These are phyloP conservation scores for Lolium multiflorum DNA, from an alignment of 176 grass and related monocot species.

Conservation along the genomic window DNA sequence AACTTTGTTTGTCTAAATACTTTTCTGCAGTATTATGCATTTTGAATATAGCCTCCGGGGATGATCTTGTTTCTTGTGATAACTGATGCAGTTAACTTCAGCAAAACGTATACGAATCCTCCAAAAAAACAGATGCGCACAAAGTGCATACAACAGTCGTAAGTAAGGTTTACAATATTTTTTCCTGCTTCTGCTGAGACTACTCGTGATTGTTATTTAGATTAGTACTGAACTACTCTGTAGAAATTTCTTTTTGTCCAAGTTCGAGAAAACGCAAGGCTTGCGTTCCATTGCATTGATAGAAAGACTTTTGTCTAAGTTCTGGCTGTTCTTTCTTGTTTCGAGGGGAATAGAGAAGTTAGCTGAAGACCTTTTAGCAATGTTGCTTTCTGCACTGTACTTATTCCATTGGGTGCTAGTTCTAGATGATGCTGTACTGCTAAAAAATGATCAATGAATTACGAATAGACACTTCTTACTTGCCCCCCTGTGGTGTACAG, in stretches of 20 bases:
- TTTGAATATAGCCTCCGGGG: background rate
- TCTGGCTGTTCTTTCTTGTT: background rate
- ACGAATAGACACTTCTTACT: background rate
- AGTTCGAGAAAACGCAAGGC: too few species aligned
- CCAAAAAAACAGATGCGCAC: background rate
- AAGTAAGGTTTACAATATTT: too few species aligned
- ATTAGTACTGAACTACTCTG: too few species aligned
- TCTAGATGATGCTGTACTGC: constrained; percentile 11
- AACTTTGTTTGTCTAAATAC: background rate
- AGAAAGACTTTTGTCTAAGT: too few species aligned
- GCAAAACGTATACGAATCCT: too few species aligned
- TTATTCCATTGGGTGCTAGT: constrained; percentile 39
- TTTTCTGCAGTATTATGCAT: background rate
- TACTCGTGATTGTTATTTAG: too few species aligned
- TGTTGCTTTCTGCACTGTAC: constrained; percentile 24
- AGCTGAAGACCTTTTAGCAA: background rate
- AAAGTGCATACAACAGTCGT: too few species aligned
- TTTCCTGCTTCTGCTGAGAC: too few species aligned
- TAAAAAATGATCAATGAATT: background rate
- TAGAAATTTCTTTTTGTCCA: too few species aligned
- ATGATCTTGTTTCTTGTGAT: background rate
- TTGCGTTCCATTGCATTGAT: too few species aligned
- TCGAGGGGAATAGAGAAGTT: too few species aligned
- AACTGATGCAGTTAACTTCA: background rate
- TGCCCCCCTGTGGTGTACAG: constrained; percentile 31